A percentile compares a stretch with the other conserved stretches of the same genome.
Conservation (phyloP, 345 rosid genomes). For the Angophora floribunda region DNA sequence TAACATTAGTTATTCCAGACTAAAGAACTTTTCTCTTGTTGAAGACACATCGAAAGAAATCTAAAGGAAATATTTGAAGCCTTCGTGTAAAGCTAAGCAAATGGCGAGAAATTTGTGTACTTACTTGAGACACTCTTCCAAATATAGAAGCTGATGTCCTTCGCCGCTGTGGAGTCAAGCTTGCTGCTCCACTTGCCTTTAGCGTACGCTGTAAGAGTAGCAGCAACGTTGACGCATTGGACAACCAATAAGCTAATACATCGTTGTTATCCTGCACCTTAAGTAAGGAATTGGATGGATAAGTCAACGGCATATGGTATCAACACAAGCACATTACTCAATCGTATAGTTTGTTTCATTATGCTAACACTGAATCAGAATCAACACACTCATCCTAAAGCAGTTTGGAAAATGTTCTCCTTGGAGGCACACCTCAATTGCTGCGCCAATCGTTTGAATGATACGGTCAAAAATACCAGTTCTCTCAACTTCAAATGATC, state of each 20-base stretch:
- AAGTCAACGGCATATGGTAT: neutral
- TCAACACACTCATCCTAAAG: neutral
- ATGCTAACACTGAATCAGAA: neutral
- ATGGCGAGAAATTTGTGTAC: neutral
- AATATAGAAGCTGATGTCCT: constrained; percentile 65
- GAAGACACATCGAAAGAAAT: neutral
- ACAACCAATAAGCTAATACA: constrained; percentile 84
- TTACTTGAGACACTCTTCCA: constrained; percentile 88
- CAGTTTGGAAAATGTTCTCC: neutral
- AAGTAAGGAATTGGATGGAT: constrained; percentile 6
- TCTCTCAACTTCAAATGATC: constrained; percentile 92
- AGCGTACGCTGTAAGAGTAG: constrained; percentile 79
- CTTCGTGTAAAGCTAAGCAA: neutral
- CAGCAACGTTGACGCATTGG: constrained; percentile 75
- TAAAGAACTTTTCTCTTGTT: neutral
- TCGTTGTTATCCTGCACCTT: constrained; percentile 78
- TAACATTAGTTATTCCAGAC: neutral
- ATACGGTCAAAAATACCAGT: constrained; percentile 80
- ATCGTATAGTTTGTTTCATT: neutral
- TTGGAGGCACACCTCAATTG: constrained; percentile 55
- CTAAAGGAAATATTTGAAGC: neutral
- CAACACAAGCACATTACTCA: neutral
- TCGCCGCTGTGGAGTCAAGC: constrained; percentile 62
- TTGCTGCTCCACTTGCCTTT: constrained; percentile 77
- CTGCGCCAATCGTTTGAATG: constrained; percentile 72